Evolutionary conservation across 345 rosid species (phyloP).

Genomic region (Arabidopsis arenosa): DNA sequence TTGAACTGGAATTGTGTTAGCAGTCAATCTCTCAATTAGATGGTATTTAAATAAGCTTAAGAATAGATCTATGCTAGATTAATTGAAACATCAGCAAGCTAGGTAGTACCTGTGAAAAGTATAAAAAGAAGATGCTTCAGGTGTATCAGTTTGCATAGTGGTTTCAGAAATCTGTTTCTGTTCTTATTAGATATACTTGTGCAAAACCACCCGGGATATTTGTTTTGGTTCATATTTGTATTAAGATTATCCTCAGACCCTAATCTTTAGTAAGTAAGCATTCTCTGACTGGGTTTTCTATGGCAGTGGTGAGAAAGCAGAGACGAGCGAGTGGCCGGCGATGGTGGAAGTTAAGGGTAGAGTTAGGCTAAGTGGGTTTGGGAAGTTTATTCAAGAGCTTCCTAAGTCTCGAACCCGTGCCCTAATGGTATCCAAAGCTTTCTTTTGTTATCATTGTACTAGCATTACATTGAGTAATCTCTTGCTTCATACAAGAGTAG

Average conservation of each 20-base stretch:
- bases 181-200: too few relatives aligned
- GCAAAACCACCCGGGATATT: too few relatives aligned
- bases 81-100: slow-evolving; percentile 14
- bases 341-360: slow-evolving; percentile 88
- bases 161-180: too few relatives aligned
- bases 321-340: slow-evolving; percentile 67
- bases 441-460: slow-evolving; percentile 48
- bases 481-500: slow-evolving; percentile 20
- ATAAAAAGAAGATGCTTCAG: slow-evolving; percentile 5
- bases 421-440: slow-evolving; percentile 81
- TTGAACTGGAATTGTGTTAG: slow-evolving; percentile 14
- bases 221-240: too few relatives aligned
- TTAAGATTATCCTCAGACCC: too few relatives aligned
- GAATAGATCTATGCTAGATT: slow-evolving; percentile 3
- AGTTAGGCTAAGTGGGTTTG: slow-evolving; percentile 89
- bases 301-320: slow-evolving; percentile 85
- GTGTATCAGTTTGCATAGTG: background rate
- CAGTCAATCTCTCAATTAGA: background rate
- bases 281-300: slow-evolving; percentile 24
- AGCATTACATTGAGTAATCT: slow-evolving; percentile 32
- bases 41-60: slow-evolving; percentile 19
- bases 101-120: slow-evolving; percentile 5
- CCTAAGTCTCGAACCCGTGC: slow-evolving; percentile 92
- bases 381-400: slow-evolving; percentile 92
- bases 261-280: too few relatives aligned